phyloP scores from a whole-genome alignment of 2,329 filamentous ascomycete genomes.

The Pezicula carpinea region DNA sequence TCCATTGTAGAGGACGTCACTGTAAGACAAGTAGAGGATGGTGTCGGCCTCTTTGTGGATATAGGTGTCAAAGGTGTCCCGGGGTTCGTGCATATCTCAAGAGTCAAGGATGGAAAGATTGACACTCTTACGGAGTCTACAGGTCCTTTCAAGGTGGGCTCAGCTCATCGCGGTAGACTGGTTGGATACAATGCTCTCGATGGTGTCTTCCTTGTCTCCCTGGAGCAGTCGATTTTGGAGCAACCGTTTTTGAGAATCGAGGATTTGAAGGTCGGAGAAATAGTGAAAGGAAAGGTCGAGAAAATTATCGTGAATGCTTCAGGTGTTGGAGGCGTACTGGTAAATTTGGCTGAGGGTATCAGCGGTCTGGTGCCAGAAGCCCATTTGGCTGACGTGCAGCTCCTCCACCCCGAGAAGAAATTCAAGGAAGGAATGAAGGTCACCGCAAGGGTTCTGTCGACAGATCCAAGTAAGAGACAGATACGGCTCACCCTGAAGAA shows the following conservation, averaged over 20 bases:
- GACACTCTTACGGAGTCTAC: constrained; percentile 73
- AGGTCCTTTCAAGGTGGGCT: constrained; percentile 73
- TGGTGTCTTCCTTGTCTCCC: constrained; percentile 77
- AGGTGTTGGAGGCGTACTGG: constrained; percentile 76
- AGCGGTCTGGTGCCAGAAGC: constrained; percentile 82
- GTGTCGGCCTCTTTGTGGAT: constrained; percentile 77
- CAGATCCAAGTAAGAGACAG: constrained; percentile 68
- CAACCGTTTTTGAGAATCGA: constrained; percentile 90
- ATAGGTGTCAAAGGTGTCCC: constrained; percentile 61
- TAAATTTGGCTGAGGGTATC: constrained; percentile 82
- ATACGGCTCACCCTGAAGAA: constrained; percentile 92
- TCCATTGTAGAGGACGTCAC: constrained; percentile 72
- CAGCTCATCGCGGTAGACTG: constrained; percentile 75
- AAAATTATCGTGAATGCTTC: constrained; percentile 73
- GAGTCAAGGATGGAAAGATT: constrained; percentile 83
- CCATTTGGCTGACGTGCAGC: constrained; percentile 80
- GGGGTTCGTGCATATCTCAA: constrained; percentile 94
- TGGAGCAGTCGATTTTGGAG: constrained; percentile 76
- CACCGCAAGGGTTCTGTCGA: constrained; percentile 80
- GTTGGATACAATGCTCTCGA: constrained; percentile 85
- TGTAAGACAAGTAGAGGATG: constrained; percentile 73
- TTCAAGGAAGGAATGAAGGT: constrained; percentile 83
- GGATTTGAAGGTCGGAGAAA: constrained; percentile 75
- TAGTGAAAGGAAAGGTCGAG: constrained; percentile 79
- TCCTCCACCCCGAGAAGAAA: constrained; percentile 94